A percentile compares a stretch with the other conserved stretches of the same genome.
phyloP scores from a whole-genome alignment of 805 yeast genomes.

The Nakazawaea laoshanensis region DNA sequence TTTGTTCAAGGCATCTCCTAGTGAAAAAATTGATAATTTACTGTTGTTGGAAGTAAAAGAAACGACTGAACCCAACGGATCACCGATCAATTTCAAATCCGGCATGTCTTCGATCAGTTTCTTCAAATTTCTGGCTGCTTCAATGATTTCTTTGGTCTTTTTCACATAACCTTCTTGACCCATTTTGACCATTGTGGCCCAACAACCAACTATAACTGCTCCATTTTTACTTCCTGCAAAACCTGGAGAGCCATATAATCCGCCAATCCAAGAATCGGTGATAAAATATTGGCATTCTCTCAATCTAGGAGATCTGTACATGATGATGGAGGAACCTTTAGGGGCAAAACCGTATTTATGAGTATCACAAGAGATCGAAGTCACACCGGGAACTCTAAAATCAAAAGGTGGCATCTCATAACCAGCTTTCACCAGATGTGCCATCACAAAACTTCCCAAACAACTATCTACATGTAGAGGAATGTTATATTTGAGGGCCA shows the following conservation, averaged over 20 bases:
- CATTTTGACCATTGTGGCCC: constrained; percentile 83
- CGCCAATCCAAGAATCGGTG: constrained; percentile 85
- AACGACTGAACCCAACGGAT: constrained; percentile 78
- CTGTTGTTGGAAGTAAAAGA: constrained; percentile 51
- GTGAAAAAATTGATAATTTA: constrained; percentile 59
- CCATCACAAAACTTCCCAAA: constrained; percentile 83
- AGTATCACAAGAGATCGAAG: constrained; percentile 98
- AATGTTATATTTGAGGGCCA: constrained; percentile 60
- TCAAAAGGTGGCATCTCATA: constrained; percentile 55
- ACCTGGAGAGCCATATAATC: constrained; percentile 93
- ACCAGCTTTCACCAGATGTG: constrained; percentile 66
- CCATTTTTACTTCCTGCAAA: constrained; percentile 97
- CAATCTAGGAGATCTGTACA: constrained; percentile 68
- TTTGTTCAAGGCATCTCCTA: constrained; percentile 61
- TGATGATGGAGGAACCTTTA: constrained; percentile 86
- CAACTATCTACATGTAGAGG: constrained; percentile 97
- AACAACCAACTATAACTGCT: constrained; percentile 94
- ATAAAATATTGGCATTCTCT: constrained; percentile 81
- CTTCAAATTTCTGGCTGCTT: constrained; percentile 53
- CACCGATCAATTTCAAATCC: constrained; percentile 67
- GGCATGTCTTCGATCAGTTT: constrained; percentile 35
- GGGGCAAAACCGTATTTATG: constrained; percentile 99
- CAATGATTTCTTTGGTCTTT: constrained; percentile 59
- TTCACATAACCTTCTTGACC: constrained; percentile 79
- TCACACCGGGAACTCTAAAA: constrained; percentile 85